These are phyloP conservation scores for Cicer arietinum DNA, from an alignment of 306 rosid species.

Conservation along the genomic window DNA sequence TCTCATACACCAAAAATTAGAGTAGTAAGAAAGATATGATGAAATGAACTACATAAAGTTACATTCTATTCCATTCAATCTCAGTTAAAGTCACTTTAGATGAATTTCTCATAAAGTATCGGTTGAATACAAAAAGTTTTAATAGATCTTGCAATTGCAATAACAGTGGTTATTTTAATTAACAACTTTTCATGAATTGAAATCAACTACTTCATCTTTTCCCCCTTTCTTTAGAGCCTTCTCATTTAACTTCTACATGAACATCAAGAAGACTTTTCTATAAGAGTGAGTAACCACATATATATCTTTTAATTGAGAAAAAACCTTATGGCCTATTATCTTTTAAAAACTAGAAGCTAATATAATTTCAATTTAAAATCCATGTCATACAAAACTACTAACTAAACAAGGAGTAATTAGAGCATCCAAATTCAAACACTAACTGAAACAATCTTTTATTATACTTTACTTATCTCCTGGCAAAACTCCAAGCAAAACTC, in stretches of 20 bases:
- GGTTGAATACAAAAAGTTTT: too few species aligned
- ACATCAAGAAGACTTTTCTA: neutral
- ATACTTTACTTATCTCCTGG: too few species aligned
- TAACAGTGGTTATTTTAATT: too few species aligned
- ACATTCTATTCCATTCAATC: neutral
- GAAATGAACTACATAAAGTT: neutral
- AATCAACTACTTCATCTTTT: neutral
- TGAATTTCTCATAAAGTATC: too few species aligned
- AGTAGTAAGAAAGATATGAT: neutral
- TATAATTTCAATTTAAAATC: neutral
- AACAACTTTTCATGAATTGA: neutral
- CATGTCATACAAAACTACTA: slow-evolving; percentile 5
- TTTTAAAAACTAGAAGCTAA: neutral
- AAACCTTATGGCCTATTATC: too few species aligned
- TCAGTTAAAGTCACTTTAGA: neutral
- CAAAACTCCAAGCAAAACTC: too few species aligned
- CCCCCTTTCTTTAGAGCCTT: neutral
- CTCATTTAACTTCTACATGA: neutral
- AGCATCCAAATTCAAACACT: too few species aligned
- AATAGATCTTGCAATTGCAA: too few species aligned
- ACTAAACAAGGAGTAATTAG: neutral
- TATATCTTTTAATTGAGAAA: too few species aligned
- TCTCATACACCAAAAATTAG: neutral
- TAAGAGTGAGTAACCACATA: neutral
- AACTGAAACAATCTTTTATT: too few species aligned